Evolutionary conservation across 495 filamentous ascomycete genomes (phyloP), one percentile per base, ranked within the genome.

Genomic region (Penicillium atrosanguineum): DNA sequence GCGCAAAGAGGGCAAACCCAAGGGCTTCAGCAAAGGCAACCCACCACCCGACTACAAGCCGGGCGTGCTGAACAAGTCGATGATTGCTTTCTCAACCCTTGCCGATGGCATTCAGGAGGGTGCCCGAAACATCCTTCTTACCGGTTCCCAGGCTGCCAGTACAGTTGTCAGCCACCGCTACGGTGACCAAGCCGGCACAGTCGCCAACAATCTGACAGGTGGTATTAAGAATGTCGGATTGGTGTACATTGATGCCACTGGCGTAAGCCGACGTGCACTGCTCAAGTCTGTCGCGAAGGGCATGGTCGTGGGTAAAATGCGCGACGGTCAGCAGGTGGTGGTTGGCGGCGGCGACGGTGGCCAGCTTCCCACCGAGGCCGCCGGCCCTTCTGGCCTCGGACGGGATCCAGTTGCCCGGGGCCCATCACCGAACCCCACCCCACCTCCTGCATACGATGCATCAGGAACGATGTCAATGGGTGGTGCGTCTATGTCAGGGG

Each of bases 231-330:
- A 97, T 60, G 95, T 97, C 39, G 93, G 91, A 4, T 75, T 98
- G 36, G 94, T 98, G n/a, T 98, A 98, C 63, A 93, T 98, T 38
- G 94, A 98, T 63, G 95, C 92, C 7, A 85, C 90, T 0, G 94
- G 94, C 5, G 95, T 98, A 5, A 92, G 87, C 44, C 78, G 94
- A 12, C 79, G 87, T 55, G 95, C 95, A 0, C 80, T 98, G 46
- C 82, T 98, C 55, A 98, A 95, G 75, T 80, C 78, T 3, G 94
- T 98, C 6, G 94, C 95, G 19, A 97, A 95, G 74, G 94, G 95
- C n/a, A 96, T 97, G 93, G 89, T 97, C 0, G 88, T 98, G 16
- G 94, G 94, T 15, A 84, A 83, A 44, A 93, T 96, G 58, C 79
- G 79, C 21, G 86, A 91, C 25, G 89, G 88, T 6, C 87, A 92